Evolutionary conservation across 163 green algal genomes (phyloP).

Genomic region (Scenedesmus sp.): DNA sequence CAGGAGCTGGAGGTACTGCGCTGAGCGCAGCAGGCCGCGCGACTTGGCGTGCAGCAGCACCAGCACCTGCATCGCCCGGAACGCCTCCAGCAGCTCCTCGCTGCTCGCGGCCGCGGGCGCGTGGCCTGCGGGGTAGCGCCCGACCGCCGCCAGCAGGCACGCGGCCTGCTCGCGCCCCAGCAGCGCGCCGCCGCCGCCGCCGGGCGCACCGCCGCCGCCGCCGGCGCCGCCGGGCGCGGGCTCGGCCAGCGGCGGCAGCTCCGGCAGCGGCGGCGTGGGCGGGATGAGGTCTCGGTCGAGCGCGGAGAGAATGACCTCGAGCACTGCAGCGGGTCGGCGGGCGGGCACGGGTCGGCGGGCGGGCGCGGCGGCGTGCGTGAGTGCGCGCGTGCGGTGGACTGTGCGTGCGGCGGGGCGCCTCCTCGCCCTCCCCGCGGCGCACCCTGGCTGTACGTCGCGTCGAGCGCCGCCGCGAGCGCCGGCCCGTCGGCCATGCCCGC

Average conservation of each 20-base stretch:
- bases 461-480: conserved; percentile 21
- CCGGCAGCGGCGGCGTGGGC: neutral
- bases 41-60: conserved; percentile 34
- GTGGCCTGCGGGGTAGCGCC: conserved; percentile 35
- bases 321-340: conserved; percentile 14
- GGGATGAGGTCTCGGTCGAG: conserved; percentile 31
- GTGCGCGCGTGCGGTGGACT: too few species aligned
- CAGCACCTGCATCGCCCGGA: conserved; percentile 11
- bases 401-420: too few species aligned
- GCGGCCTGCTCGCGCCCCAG: conserved; percentile 7
- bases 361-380: too few species aligned
- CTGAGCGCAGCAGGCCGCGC: conserved; percentile 13
- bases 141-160: conserved; percentile 19
- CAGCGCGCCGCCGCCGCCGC: neutral
- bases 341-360: too few species aligned
- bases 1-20: conserved; percentile 43
- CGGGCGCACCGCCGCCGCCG: conserved; percentile 1
- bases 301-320: conserved; percentile 37
- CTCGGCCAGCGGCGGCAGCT: neutral
- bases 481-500: conserved; percentile 13
- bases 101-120: conserved; percentile 27
- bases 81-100: conserved; percentile 27
- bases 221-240: neutral
- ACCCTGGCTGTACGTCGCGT: conserved; percentile 42
- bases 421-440: neutral